Evolutionary conservation across 495 filamentous ascomycete genomes (phyloP).

Genomic region (Penicillium bovifimosum): DNA sequence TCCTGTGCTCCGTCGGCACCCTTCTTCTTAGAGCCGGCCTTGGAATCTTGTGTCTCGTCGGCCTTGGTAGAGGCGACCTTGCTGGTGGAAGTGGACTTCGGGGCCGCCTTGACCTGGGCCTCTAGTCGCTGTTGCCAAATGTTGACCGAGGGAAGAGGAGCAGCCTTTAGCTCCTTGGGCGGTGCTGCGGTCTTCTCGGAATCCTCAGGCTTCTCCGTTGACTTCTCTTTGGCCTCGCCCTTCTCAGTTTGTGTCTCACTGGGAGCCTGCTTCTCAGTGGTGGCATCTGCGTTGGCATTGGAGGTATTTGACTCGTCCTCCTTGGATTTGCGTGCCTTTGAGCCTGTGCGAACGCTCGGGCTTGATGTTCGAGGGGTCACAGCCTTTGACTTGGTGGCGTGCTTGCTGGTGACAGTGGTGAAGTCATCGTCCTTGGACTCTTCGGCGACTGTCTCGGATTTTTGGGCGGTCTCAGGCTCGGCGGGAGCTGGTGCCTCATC

Average conservation of each 20-base stretch:
- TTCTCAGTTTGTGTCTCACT: conserved; percentile 27
- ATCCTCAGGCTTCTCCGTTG: conserved; percentile 23
- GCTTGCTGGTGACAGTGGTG: conserved; percentile 28
- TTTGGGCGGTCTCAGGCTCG: conserved; percentile 23
- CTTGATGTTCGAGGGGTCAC: conserved; percentile 57
- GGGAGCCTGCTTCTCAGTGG: conserved; percentile 29
- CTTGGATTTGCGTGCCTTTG: conserved; percentile 51
- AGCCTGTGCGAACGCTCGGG: conserved; percentile 60
- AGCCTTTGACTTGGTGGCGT: conserved; percentile 28
- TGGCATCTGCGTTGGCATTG: conserved; percentile 56
- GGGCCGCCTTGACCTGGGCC: conserved; percentile 52
- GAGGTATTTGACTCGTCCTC: conserved; percentile 65
- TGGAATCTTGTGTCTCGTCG: conserved; percentile 39
- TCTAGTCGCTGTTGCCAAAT: conserved; percentile 75
- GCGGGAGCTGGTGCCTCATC: conserved; percentile 17
- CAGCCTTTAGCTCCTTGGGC: conserved; percentile 68
- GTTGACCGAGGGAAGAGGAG: conserved; percentile 76
- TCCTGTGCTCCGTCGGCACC: conserved; percentile 25
- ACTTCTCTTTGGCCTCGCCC: conserved; percentile 21
- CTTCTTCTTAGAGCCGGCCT: conserved; percentile 47
- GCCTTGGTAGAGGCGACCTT: conserved; percentile 33
- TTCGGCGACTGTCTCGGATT: conserved; percentile 25
- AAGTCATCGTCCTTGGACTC: conserved; percentile 32
- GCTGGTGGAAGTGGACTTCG: conserved; percentile 21
- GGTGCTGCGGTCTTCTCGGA: conserved; percentile 46